Percentiles rank a stretch among this genome's conserved stretches.
Evolutionary conservation across 2,329 filamentous ascomycete species (phyloP).

Genomic region (Penicillium paneum): DNA sequence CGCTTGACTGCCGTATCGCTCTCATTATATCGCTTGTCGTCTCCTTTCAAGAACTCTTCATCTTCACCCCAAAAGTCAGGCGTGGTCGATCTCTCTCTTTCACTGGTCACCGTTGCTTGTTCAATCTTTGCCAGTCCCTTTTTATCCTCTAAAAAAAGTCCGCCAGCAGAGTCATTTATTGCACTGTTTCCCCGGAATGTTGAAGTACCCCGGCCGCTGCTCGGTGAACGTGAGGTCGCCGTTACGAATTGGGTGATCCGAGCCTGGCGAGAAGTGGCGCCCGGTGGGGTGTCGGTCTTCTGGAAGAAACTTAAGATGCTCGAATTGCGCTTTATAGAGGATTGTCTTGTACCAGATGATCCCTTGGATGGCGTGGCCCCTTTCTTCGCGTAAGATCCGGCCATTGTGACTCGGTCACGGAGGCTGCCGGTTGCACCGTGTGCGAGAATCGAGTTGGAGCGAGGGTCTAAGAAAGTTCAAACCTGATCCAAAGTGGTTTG

Average conservation of each 20-base stretch:
- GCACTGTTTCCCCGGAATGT: slow-evolving; percentile 10
- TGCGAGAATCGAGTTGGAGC: background rate
- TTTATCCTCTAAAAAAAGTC: slow-evolving; percentile 39
- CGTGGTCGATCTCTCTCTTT: slow-evolving; percentile 24
- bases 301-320: slow-evolving; percentile 75
- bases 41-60: slow-evolving; percentile 11
- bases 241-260: slow-evolving; percentile 52
- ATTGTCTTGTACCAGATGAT: slow-evolving; percentile 11
- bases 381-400: slow-evolving; percentile 23
- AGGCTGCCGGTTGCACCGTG: background rate
- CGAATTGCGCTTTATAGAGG: slow-evolving; percentile 47
- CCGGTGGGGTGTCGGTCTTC: slow-evolving; percentile 57
- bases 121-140: slow-evolving; percentile 15
- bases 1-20: slow-evolving; percentile 32
- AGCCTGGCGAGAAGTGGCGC: slow-evolving; percentile 48
- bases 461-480: background rate
- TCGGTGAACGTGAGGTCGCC: slow-evolving; percentile 23
- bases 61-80: slow-evolving; percentile 37
- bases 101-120: background rate
- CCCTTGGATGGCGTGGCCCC: slow-evolving; percentile 25
- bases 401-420: slow-evolving; percentile 19
- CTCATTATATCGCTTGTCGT: slow-evolving; percentile 33
- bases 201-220: slow-evolving; percentile 27
- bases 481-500: background rate
- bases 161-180: slow-evolving; percentile 17